phyloP scores from a whole-genome alignment of 306 rosid species.

The Morella rubra region DNA sequence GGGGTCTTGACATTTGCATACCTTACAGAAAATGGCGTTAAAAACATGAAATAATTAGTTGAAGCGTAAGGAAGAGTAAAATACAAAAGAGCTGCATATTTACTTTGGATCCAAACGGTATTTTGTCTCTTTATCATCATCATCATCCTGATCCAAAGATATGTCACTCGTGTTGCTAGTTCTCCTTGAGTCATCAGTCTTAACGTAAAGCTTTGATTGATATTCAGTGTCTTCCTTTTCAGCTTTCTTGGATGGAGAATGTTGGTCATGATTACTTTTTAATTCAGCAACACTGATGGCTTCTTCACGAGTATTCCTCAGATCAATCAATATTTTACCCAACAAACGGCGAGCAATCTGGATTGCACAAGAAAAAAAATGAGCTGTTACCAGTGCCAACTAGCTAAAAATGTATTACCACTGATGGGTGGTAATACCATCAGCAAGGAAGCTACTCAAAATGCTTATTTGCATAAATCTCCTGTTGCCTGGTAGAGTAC shows the following conservation, averaged over 20 bases:
- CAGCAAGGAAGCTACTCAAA: not conserved
- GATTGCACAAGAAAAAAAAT: conserved; percentile 29
- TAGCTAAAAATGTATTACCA: no score
- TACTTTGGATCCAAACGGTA: conserved; percentile 98
- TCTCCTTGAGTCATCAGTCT: conserved; percentile 67
- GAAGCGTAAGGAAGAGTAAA: not conserved
- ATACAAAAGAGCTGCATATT: conserved; percentile 19
- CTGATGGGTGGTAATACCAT: not conserved
- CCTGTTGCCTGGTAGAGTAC: not conserved
- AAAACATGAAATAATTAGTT: conserved; percentile 14
- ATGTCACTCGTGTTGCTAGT: conserved; percentile 44
- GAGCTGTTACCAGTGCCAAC: conserved; percentile 16
- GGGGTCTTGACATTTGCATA: conserved; percentile 98
- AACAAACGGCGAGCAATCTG: conserved; percentile 95
- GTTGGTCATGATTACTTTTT: conserved; percentile 62
- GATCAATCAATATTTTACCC: conserved; percentile 91
- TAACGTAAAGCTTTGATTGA: conserved; percentile 46
- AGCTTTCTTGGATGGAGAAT: conserved; percentile 25
- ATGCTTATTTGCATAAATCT: not conserved
- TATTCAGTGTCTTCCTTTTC: conserved; percentile 64
- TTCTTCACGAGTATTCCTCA: conserved; percentile 96
- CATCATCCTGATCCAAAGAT: conserved; percentile 87
- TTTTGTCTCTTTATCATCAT: conserved; percentile 89
- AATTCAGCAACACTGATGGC: conserved; percentile 86
- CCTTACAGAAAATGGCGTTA: conserved; percentile 47